Evolutionary conservation across 2,329 filamentous ascomycete species (phyloP), one percentile per base, ranked within the genome.

Genomic region (Pseudogymnoascus sp.): DNA sequence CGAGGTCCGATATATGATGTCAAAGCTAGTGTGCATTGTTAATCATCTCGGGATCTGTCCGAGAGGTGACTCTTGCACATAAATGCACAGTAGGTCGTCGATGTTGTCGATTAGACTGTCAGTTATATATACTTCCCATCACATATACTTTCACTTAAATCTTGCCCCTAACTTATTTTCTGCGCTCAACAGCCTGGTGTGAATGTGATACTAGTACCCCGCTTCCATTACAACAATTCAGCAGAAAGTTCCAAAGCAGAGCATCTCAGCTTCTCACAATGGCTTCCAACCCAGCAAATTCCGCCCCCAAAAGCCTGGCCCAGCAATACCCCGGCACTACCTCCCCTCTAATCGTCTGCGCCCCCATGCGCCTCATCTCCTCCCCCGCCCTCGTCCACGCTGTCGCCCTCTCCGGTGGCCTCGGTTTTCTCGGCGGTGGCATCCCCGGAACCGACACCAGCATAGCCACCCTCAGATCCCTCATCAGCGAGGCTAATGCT

Each of bases 361-460:
- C 85, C 1, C 88, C 88, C 0, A 90, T 91, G 87, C 80, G 84
- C 48, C 76, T 83, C 34, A 82, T 89, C 78, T 65, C 77, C 70
- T 67, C 79, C 69, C 62, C 77, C 68, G 65, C 72, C 0, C 77
- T 90, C 2, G 83, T 85, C 2, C 73, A 83, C 30, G 79, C 82
- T 41, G 78, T 89, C 12, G 83, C 81, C 2, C 72, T 72, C 65
- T 79, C 81, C 30, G 77, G 79, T 4, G 79, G 78, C 3, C 62
- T 81, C 1, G 81, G 77, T 9, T 79, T 78, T 64, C 72, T 78
- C 48, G 77, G 73, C 2, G 73, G 73, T 0, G 67, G 73, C 69
- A 37, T 76, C 64, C 72, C 75, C 52, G 74, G 72, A 1, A 74
- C 73, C 0, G 57, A 71, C 66, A 68, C 64, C 2, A 73, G 72